A percentile compares a stretch with the other conserved stretches of the same genome.
These are phyloP conservation scores for Trypanosoma rangeli DNA, from an alignment of 208 protist species.

Conservation along the genomic window DNA sequence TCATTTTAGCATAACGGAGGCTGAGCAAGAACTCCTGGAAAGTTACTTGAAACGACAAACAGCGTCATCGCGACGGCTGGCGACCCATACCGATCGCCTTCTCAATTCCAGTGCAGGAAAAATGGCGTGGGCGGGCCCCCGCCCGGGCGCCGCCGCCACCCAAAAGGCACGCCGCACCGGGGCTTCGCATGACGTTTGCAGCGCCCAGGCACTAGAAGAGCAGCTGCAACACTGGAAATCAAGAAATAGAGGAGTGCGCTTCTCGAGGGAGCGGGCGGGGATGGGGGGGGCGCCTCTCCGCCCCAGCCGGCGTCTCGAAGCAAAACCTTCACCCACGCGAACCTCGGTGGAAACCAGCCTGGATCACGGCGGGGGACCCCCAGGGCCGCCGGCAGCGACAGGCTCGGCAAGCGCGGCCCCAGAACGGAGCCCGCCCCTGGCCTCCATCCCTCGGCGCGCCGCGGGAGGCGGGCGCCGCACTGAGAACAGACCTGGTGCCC, in stretches of 20 bases:
- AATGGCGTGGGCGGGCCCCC: background rate
- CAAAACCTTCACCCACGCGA: background rate
- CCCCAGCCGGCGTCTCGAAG: background rate
- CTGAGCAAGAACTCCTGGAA: conserved; percentile 7
- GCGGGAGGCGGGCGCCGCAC: background rate
- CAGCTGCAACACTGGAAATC: conserved; percentile 15
- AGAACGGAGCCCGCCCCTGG: background rate
- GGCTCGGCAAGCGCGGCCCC: background rate
- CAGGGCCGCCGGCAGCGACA: background rate
- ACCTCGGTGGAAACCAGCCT: background rate
- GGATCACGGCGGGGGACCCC: background rate
- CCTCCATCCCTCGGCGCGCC: conserved; percentile 18
- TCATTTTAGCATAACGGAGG: background rate
- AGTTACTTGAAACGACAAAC: conserved; percentile 13
- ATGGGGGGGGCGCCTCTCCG: background rate
- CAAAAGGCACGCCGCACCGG: background rate
- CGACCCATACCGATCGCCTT: background rate
- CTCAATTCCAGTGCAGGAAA: background rate
- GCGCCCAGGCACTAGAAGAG: background rate
- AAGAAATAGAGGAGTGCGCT: conserved; percentile 21
- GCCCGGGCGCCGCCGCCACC: too few relatives aligned
- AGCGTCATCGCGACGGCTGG: background rate
- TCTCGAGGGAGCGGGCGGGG: background rate
- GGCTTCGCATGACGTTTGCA: background rate
- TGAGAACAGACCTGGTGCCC: background rate